Conservation (phyloP, 2,329 filamentous ascomycete species). For the Stromatinia cepivora region DNA sequence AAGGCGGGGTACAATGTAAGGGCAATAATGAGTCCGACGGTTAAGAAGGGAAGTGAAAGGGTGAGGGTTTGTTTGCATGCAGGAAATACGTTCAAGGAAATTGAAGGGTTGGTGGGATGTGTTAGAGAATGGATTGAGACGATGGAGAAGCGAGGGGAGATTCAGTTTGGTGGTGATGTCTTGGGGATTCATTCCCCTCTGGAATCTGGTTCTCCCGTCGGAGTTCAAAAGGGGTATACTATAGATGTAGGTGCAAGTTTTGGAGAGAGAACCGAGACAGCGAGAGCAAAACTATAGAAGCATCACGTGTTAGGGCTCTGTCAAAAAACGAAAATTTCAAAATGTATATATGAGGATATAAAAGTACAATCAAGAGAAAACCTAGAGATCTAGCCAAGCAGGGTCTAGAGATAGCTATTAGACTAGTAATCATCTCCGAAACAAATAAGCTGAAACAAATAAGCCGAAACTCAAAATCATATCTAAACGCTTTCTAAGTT, state of each 20-base stretch:
- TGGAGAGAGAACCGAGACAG: background rate
- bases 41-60: conserved; percentile 61
- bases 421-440: background rate
- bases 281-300: background rate
- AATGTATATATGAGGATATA: background rate
- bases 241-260: background rate
- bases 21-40: conserved; percentile 67
- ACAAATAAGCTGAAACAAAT: too few relatives aligned
- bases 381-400: background rate
- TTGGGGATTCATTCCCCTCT: background rate
- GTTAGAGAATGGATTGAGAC: conserved; percentile 33
- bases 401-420: background rate
- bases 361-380: background rate
- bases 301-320: background rate
- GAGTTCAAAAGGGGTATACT: background rate
- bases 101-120: conserved; percentile 49
- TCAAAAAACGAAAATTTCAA: background rate
- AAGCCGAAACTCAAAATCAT: background rate
- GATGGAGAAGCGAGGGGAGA: conserved; percentile 9
- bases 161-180: background rate
- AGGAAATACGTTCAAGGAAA: conserved; percentile 58
- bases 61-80: conserved; percentile 69
- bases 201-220: rapidly evolving
- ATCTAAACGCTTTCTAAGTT: background rate
- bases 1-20: conserved; percentile 58